phyloP scores from a whole-genome alignment of 2,329 filamentous ascomycete species.

The Stagonosporopsis rhizophila region DNA sequence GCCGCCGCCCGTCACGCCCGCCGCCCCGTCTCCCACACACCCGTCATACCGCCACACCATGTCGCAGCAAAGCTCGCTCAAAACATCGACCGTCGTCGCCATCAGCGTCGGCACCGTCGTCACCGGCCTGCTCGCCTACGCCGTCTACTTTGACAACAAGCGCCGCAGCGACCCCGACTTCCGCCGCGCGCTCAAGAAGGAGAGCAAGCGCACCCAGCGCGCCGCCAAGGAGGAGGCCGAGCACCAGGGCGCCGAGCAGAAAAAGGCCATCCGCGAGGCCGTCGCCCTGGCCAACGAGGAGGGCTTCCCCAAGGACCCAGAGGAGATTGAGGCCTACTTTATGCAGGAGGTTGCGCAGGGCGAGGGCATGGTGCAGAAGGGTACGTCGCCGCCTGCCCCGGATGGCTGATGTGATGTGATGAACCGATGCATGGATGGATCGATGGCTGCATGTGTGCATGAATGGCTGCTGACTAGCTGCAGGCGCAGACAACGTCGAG shows the following conservation, averaged over 20 bases:
- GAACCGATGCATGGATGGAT: too few species aligned
- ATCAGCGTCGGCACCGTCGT: conserved; percentile 65
- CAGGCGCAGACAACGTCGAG: conserved; percentile 75
- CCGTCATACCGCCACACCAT: conserved; percentile 21
- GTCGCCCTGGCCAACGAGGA: conserved; percentile 86
- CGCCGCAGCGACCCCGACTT: conserved; percentile 69
- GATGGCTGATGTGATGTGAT: too few species aligned
- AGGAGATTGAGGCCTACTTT: conserved; percentile 95
- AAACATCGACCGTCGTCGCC: conserved; percentile 64
- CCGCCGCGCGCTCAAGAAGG: conserved; percentile 70
- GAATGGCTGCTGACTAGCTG: background rate
- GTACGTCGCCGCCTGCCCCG: too few species aligned
- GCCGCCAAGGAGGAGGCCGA: conserved; percentile 76
- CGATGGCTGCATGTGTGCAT: too few species aligned
- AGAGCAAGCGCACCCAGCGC: conserved; percentile 75
- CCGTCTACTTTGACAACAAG: conserved; percentile 71
- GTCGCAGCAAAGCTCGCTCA: conserved; percentile 53
- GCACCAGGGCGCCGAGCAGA: conserved; percentile 69
- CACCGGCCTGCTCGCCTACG: conserved; percentile 68
- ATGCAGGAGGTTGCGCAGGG: conserved; percentile 93
- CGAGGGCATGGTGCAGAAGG: conserved; percentile 81
- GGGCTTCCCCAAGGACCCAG: conserved; percentile 87
- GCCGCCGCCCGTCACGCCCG: conserved; percentile 6
- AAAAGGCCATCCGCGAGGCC: conserved; percentile 74
- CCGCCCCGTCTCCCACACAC: background rate